These are phyloP conservation scores for Pulicaria dysenterica DNA, from an alignment of 129 eudicot genomes.

Conservation along the genomic window DNA sequence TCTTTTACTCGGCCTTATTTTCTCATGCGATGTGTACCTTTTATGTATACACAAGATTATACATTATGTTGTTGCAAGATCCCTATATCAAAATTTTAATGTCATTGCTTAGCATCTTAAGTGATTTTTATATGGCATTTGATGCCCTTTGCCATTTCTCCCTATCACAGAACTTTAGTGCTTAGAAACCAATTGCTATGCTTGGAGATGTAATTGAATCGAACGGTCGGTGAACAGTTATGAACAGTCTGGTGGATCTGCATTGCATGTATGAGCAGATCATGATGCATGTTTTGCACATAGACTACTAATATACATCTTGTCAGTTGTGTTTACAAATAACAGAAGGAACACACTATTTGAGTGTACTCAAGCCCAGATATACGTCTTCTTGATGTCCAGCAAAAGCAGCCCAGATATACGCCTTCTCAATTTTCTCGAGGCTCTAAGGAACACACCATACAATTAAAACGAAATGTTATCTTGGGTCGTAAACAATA, in stretches of 20 bases:
- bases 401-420: no score
- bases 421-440: no score
- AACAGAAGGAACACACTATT: no score
- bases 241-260: background rate
- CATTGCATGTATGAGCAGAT: background rate
- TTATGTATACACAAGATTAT: constrained; percentile 1
- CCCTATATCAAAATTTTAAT: background rate
- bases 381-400: no score
- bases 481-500: no score
- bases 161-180: background rate
- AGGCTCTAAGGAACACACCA: no score
- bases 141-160: constrained; percentile 12
- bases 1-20: background rate
- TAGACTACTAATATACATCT: no score
- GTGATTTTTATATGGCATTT: background rate
- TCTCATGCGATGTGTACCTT: background rate
- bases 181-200: background rate
- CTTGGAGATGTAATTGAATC: background rate
- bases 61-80: background rate
- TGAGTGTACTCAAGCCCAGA: no score
- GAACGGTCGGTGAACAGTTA: no score
- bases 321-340: no score
- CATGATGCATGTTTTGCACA: background rate
- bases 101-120: background rate
- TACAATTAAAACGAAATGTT: no score